Evolutionary conservation across 352 stramenopile genomes (phyloP).

Genomic region (Pythium aristosporum): DNA sequence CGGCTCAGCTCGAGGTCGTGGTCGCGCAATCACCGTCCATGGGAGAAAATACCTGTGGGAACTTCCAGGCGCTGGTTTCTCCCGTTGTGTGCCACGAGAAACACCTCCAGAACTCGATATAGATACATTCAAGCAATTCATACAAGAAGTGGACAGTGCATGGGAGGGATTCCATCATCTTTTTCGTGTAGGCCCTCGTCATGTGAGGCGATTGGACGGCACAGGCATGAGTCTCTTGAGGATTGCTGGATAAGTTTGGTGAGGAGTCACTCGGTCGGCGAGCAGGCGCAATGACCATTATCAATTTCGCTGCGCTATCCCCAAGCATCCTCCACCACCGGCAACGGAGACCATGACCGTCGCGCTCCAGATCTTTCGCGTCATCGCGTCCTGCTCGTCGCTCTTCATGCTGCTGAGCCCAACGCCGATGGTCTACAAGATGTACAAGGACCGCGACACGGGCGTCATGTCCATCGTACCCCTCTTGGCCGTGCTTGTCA

Average conservation of each 20-base stretch:
- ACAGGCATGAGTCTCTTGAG: background rate
- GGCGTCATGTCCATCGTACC: slow-evolving; percentile 54
- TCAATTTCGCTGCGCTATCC: slow-evolving; percentile 27
- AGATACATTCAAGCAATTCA: slow-evolving; percentile 1
- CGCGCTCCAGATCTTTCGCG: slow-evolving; percentile 25
- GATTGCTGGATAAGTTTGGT: no score
- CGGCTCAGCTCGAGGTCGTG: slow-evolving; percentile 2
- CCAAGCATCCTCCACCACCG: no score
- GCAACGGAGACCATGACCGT: background rate
- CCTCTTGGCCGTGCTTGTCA: slow-evolving; percentile 43
- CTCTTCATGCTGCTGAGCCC: slow-evolving; percentile 49
- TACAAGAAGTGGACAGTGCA: slow-evolving; percentile 2
- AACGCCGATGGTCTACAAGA: slow-evolving; percentile 35
- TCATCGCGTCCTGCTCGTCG: slow-evolving; percentile 33
- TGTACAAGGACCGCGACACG: slow-evolving; percentile 37
- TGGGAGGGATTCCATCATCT: slow-evolving; percentile 26
- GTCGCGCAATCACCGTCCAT: background rate
- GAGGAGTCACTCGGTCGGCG: slow-evolving; percentile 25
- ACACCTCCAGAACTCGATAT: background rate
- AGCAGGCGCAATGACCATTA: slow-evolving; percentile 34
- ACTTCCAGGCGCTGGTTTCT: background rate
- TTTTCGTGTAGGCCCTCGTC: background rate
- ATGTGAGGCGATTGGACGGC: background rate
- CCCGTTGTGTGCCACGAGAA: slow-evolving; percentile 30
- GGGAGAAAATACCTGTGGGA: background rate